Evolutionary conservation across 2,329 filamentous ascomycete species (phyloP).

Genomic region (Corynespora cassiicola): DNA sequence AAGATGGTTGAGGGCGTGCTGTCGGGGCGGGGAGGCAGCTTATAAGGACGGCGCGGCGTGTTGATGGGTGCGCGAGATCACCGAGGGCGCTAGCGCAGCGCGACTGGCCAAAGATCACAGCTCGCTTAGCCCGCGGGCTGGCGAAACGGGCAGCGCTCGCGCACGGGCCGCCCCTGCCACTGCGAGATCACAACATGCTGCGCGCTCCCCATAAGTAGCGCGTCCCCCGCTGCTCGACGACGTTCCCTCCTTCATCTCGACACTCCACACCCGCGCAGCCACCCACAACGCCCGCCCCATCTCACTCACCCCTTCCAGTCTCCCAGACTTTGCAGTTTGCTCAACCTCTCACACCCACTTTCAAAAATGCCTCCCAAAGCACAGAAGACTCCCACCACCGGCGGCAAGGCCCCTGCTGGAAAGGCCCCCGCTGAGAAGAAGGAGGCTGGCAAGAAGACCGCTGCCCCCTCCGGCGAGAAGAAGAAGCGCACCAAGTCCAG

Average conservation of each 20-base stretch:
- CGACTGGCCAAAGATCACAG: slow-evolving; percentile 35
- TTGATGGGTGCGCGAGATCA: slow-evolving; percentile 51
- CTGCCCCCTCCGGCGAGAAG: slow-evolving; percentile 92
- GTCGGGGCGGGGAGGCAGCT: slow-evolving; percentile 45
- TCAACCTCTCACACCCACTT: slow-evolving; percentile 16
- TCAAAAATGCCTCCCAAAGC: slow-evolving; percentile 94
- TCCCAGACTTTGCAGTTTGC: slow-evolving; percentile 23
- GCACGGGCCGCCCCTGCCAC: slow-evolving; percentile 39
- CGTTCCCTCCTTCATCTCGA: slow-evolving; percentile 50
- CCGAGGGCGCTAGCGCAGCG: slow-evolving; percentile 38
- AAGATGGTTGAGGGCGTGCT: slow-evolving; percentile 49
- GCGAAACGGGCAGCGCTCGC: slow-evolving; percentile 26
- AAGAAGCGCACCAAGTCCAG: slow-evolving; percentile 99
- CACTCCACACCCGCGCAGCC: slow-evolving; percentile 33
- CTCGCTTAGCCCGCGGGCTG: slow-evolving; percentile 22
- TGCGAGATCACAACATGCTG: slow-evolving; percentile 48
- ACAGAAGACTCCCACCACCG: slow-evolving; percentile 94
- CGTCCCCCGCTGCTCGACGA: slow-evolving; percentile 48
- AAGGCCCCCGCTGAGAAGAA: slow-evolving; percentile 95
- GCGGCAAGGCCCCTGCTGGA: slow-evolving; percentile 87
- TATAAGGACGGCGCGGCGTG: slow-evolving; percentile 48
- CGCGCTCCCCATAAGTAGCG: slow-evolving; percentile 50
- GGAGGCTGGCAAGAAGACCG: slow-evolving; percentile 99
- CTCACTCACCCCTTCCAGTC: slow-evolving; percentile 34
- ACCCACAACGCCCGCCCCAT: slow-evolving; percentile 26